Percentiles rank a stretch among this genome's conserved stretches.
Conservation (phyloP, 768 basidiomycete species). For the Suillus brevipes region DNA sequence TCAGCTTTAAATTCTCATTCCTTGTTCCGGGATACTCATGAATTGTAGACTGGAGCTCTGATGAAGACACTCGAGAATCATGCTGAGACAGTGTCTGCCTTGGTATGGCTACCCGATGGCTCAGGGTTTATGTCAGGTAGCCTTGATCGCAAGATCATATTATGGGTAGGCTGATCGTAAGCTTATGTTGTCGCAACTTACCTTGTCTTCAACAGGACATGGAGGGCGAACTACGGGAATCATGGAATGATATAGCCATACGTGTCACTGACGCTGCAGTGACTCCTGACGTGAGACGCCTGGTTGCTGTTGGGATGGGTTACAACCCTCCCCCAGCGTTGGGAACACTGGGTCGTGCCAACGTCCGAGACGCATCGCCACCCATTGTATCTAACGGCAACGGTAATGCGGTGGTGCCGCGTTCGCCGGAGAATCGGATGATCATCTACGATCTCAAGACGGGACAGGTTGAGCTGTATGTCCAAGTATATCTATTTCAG, state of each 20-base stretch:
- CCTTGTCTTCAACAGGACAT: conserved; percentile 52
- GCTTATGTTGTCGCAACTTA: conserved; percentile 10
- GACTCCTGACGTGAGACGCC: conserved; percentile 77
- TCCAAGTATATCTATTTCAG: conserved; percentile 17
- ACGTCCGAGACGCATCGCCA: conserved; percentile 37
- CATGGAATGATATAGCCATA: conserved; percentile 70
- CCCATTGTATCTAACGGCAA: conserved; percentile 35
- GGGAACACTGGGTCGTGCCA: conserved; percentile 26
- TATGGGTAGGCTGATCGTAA: conserved; percentile 62
- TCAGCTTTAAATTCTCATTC: conserved; percentile 33
- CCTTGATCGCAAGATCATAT: conserved; percentile 78
- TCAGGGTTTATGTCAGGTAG: conserved; percentile 88
- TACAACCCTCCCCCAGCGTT: conserved; percentile 29
- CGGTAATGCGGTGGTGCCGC: conserved; percentile 31
- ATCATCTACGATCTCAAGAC: conserved; percentile 76
- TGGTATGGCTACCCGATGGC: conserved; percentile 87
- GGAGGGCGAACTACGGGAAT: conserved; percentile 68
- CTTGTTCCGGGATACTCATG: conserved; percentile 13
- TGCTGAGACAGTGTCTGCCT: conserved; percentile 78
- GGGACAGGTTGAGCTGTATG: conserved; percentile 69
- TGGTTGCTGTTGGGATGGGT: conserved; percentile 84
- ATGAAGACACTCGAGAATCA: conserved; percentile 69
- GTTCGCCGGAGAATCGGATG: conserved; percentile 57
- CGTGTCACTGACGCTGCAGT: conserved; percentile 87
- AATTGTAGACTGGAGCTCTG: conserved; percentile 68